Evolutionary conservation across 805 yeast genomes (phyloP).

Genomic region (Metschnikowia koreensis): DNA sequence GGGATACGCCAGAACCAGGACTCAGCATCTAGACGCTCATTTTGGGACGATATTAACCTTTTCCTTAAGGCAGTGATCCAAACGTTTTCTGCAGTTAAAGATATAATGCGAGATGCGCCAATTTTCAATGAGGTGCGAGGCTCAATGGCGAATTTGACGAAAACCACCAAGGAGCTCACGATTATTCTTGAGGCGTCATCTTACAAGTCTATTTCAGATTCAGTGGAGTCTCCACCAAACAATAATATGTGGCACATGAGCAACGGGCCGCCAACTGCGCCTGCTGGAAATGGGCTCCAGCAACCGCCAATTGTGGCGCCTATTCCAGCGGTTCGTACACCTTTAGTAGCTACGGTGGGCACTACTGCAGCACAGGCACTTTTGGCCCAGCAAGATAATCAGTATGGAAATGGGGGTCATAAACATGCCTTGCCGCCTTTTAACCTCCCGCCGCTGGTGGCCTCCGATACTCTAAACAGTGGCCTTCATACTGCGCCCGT

Average conservation of each 20-base stretch:
- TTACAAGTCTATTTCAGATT: slow-evolving; percentile 17
- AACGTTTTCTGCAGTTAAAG: slow-evolving; percentile 79
- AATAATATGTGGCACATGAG: slow-evolving; percentile 13
- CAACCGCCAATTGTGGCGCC: background rate
- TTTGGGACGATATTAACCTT: slow-evolving; percentile 84
- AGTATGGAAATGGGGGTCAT: background rate
- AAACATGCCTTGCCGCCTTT: slow-evolving; percentile 5
- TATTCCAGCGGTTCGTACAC: slow-evolving; percentile 14
- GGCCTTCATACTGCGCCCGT: slow-evolving; percentile 20
- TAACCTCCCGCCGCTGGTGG: slow-evolving; percentile 17
- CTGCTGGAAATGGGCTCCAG: background rate
- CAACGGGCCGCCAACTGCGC: slow-evolving; percentile 3
- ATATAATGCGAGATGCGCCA: slow-evolving; percentile 78
- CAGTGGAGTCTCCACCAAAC: slow-evolving; percentile 12
- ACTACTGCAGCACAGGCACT: slow-evolving; percentile 19
- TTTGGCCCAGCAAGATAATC: slow-evolving; percentile 14
- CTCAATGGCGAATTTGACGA: slow-evolving; percentile 75
- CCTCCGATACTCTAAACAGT: slow-evolving; percentile 11
- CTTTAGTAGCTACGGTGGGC: slow-evolving; percentile 18
- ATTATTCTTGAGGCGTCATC: slow-evolving; percentile 62
- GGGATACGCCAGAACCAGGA: slow-evolving; percentile 49
- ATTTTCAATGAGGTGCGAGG: slow-evolving; percentile 76
- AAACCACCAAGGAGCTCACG: slow-evolving; percentile 89
- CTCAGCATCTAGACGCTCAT: slow-evolving; percentile 51
- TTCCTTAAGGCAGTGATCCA: slow-evolving; percentile 81